Conservation (phyloP, 257 asterid species). For the Solanum pimpinellifolium region DNA sequence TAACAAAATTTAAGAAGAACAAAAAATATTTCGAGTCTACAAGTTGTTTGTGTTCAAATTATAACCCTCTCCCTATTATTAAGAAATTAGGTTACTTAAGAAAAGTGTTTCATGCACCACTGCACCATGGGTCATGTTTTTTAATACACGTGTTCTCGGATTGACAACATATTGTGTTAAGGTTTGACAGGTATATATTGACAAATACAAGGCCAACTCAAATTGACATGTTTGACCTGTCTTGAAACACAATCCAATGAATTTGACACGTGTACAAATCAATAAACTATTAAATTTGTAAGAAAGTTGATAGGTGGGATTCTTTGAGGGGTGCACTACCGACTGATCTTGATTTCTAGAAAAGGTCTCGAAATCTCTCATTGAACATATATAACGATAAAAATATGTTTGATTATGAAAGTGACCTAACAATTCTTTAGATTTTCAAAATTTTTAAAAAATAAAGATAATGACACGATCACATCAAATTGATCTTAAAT, state of each 20-base stretch:
- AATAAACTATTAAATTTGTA: neutral
- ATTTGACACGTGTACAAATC: neutral
- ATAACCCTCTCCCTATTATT: neutral
- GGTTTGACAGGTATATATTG: neutral
- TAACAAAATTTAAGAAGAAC: too few species aligned
- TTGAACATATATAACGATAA: neutral
- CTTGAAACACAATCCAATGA: neutral
- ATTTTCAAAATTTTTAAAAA: fast-evolving
- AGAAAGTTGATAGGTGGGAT: neutral
- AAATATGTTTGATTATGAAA: neutral
- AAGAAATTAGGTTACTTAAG: neutral
- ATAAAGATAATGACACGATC: neutral
- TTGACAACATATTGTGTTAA: neutral
- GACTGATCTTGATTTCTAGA: neutral
- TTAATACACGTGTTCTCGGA: neutral
- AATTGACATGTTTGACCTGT: neutral
- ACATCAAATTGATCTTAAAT: neutral
- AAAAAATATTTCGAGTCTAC: too few species aligned
- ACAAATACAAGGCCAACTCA: neutral
- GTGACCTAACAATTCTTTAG: neutral
- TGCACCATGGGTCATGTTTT: too few species aligned
- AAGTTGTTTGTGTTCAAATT: neutral
- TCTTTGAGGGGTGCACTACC: neutral
- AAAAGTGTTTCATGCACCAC: neutral
- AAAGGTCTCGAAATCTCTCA: neutral